phyloP scores from a whole-genome alignment of 177 flowering plant genomes.

The Vitis hybrid region DNA sequence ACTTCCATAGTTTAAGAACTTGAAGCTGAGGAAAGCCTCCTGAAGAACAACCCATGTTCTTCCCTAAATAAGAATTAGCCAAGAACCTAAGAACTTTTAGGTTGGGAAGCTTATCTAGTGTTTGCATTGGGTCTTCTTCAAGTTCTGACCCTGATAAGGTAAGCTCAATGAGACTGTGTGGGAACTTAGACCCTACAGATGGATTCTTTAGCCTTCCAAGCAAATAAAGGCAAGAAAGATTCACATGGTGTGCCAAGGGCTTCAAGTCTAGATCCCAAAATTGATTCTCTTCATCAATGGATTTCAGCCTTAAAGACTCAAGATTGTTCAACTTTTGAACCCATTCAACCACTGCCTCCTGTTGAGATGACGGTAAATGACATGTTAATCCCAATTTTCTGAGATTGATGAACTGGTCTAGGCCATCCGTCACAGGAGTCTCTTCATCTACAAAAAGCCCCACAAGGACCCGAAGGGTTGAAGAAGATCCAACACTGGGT shows the following conservation, averaged over 20 bases:
- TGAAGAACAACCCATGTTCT: conserved; percentile 4
- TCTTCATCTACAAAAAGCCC: too few relatives aligned
- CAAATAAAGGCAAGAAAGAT: conserved; percentile 11
- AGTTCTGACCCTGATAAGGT: conserved; percentile 12
- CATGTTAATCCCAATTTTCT: too few relatives aligned
- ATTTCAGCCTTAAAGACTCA: conserved; percentile 11
- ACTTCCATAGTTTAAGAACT: too few relatives aligned
- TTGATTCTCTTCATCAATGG: conserved; percentile 2
- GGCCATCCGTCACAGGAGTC: too few relatives aligned
- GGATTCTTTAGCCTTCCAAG: conserved; percentile 9
- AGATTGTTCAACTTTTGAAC: conserved; percentile 10
- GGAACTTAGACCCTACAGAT: neutral
- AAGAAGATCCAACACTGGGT: too few relatives aligned
- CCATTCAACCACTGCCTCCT: conserved; percentile 6
- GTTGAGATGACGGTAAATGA: neutral
- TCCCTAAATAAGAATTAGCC: conserved; percentile 6
- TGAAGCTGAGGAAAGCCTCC: too few relatives aligned
- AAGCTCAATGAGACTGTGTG: conserved; percentile 5
- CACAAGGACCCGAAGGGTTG: too few relatives aligned
- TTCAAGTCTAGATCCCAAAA: conserved; percentile 2
- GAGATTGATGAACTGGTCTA: too few relatives aligned
- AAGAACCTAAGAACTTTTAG: conserved; percentile 2
- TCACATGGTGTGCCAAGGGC: neutral
- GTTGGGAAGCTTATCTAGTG: conserved; percentile 9
- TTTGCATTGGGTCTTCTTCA: conserved; percentile 12